Evolutionary conservation across 2,329 filamentous ascomycete genomes (phyloP).

Genomic region (Chaetoscypha palmicola): DNA sequence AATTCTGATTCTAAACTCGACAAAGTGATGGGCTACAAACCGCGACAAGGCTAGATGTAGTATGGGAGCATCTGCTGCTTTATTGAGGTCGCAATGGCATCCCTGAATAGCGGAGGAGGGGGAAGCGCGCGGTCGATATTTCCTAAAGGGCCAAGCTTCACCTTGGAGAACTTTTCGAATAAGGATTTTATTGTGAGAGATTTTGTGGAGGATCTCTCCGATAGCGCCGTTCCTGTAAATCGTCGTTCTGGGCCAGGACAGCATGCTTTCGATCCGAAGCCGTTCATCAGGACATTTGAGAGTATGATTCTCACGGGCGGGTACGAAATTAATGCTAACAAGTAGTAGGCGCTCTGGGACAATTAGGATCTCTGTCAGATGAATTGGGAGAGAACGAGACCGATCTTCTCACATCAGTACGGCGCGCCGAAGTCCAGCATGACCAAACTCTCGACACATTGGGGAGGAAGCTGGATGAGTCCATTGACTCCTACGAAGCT

Average conservation of each 20-base stretch:
- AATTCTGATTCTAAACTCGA: too few species aligned
- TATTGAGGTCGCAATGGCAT: constrained; percentile 24
- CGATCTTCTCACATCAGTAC: constrained; percentile 81
- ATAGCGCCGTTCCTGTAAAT: constrained; percentile 70
- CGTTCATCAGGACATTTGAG: constrained; percentile 92
- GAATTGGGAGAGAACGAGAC: constrained; percentile 88
- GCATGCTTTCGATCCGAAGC: constrained; percentile 84
- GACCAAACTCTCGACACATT: constrained; percentile 83
- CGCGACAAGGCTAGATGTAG: constrained; percentile 20
- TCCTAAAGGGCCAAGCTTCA: constrained; percentile 74
- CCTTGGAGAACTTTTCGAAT: constrained; percentile 77
- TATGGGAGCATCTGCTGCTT: constrained; percentile 9
- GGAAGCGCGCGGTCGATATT: constrained; percentile 48
- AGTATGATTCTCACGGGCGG: constrained; percentile 39
- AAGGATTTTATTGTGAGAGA: constrained; percentile 97
- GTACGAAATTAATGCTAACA: constrained; percentile 30
- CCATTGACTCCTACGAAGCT: constrained; percentile 85
- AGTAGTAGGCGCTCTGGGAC: constrained; percentile 52
- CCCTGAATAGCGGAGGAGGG: constrained; percentile 19
- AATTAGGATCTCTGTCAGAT: constrained; percentile 64
- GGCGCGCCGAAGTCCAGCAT: constrained; percentile 86
- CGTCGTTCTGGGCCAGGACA: constrained; percentile 66
- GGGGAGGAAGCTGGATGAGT: constrained; percentile 82
- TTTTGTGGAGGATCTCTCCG: constrained; percentile 89
- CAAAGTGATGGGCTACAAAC: too few species aligned